Percentiles rank a stretch among this genome's conserved stretches.
These are phyloP conservation scores for Sorghum bicolor DNA, from an alignment of 176 grass and related monocot species.

Conservation along the genomic window Sorghum_bicolor_NCBIv3 NC_012872.2:2224001-2224500, in stretches of 20 bases:
- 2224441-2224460: too few species aligned
- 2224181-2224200: neutral
- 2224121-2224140: neutral
- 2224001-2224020: too few species aligned
- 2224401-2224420: too few species aligned
- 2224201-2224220: neutral
- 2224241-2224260: neutral
- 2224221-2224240: neutral
- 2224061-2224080: neutral
- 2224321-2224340: too few species aligned
- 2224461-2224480: too few species aligned
- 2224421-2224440: too few species aligned
- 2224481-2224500: too few species aligned
- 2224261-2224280: neutral
- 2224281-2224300: neutral
- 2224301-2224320: too few species aligned
- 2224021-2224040: neutral
- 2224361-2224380: too few species aligned
- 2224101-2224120: neutral
- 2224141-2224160: neutral
- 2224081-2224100: neutral
- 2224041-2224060: neutral
- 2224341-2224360: too few species aligned
- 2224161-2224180: neutral
- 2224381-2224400: too few species aligned